phyloP scores from a whole-genome alignment of 257 asterid species.

The Euphrasia confusa region DNA sequence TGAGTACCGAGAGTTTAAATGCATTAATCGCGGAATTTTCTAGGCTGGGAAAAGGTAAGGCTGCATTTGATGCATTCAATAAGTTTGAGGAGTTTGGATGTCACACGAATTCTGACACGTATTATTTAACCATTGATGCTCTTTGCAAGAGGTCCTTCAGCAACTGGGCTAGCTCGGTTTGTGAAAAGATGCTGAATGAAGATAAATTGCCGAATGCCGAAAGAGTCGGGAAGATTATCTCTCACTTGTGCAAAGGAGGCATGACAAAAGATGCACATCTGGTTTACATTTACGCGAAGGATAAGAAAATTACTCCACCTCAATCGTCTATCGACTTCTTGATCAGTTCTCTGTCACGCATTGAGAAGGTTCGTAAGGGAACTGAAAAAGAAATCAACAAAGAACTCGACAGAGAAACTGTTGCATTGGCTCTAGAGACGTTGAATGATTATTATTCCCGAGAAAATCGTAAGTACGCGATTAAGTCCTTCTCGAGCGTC shows the following conservation, averaged over 20 bases:
- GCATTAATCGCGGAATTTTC: slow-evolving; percentile 50
- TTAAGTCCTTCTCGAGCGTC: slow-evolving; percentile 55
- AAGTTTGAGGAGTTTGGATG: slow-evolving; percentile 78
- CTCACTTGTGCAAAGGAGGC: slow-evolving; percentile 62
- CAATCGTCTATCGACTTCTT: slow-evolving; percentile 40
- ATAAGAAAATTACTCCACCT: slow-evolving; percentile 40
- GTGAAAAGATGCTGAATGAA: slow-evolving; percentile 64
- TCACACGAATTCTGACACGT: slow-evolving; percentile 50
- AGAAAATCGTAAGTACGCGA: slow-evolving; percentile 46
- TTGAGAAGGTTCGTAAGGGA: slow-evolving; percentile 30
- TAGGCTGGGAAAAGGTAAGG: slow-evolving; percentile 67
- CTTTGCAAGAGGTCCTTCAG: slow-evolving; percentile 61
- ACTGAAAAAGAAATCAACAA: slow-evolving; percentile 27
- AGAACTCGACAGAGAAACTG: slow-evolving; percentile 42
- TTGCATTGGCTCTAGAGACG: slow-evolving; percentile 57
- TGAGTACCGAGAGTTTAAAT: slow-evolving; percentile 52
- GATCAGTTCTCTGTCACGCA: slow-evolving; percentile 53
- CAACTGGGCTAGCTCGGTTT: slow-evolving; percentile 57
- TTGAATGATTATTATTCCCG: slow-evolving; percentile 47
- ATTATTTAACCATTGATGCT: slow-evolving; percentile 64
- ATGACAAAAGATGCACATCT: slow-evolving; percentile 65
- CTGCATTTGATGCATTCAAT: slow-evolving; percentile 68
- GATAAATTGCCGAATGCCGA: slow-evolving; percentile 48
- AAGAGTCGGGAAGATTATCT: slow-evolving; percentile 62
- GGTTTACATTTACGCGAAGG: slow-evolving; percentile 66